A percentile compares a stretch with the other conserved stretches of the same genome.
These are phyloP conservation scores for Lindgomyces ingoldianus DNA, from an alignment of 495 filamentous ascomycete genomes.

Conservation along the genomic window DNA sequence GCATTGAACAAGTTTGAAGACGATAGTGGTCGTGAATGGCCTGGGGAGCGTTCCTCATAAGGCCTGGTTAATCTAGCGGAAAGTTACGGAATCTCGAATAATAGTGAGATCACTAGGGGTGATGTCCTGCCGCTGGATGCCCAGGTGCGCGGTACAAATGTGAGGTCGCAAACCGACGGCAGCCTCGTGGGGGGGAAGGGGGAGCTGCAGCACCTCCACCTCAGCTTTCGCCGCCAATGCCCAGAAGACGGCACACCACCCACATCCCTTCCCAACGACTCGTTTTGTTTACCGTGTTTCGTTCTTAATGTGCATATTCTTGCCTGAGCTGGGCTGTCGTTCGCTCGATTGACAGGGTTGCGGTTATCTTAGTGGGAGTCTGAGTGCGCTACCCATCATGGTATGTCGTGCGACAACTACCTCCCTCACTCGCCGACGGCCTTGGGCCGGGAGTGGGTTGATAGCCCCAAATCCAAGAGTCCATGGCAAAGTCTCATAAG, in stretches of 20 bases:
- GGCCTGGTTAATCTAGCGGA: not conserved
- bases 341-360: not conserved
- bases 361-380: not conserved
- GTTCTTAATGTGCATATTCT: slow-evolving; percentile 21
- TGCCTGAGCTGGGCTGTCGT: not conserved
- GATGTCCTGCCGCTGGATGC: not conserved
- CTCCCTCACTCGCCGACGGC: not conserved
- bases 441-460: not conserved
- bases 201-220: not conserved
- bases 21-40: not conserved
- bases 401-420: slow-evolving; percentile 7
- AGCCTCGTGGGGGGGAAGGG: not conserved
- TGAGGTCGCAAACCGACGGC: not conserved
- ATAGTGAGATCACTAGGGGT: not conserved
- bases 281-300: not conserved
- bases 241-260: not conserved
- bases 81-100: not conserved
- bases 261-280: not conserved
- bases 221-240: not conserved
- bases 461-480: not conserved
- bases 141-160: too few relatives aligned
- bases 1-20: not conserved
- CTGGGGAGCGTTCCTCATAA: not conserved
- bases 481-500: not conserved
- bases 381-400: slow-evolving; percentile 1